Base-by-base conservation (phyloP, 495 filamentous ascomycete genomes). In the Penicillium alfredii region DNA sequence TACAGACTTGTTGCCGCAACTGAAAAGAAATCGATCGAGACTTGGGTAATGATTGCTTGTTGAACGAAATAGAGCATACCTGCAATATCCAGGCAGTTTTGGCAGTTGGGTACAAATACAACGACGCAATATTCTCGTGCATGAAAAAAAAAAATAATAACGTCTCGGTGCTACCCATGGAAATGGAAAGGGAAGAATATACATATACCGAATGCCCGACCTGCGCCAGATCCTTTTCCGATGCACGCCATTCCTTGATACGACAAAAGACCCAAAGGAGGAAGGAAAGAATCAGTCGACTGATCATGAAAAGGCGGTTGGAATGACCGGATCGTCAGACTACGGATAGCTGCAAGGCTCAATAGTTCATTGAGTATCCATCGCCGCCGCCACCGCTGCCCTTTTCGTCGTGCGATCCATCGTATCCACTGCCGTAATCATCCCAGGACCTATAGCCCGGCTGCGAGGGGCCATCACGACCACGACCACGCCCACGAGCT, bases 291-390 rank as follows among this genome's bases (percentile, higher is more conserved):
- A 25, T n/a, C n/a, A n/a, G n/a, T n/a, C n/a, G n/a, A n/a, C n/a
- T n/a, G n/a, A n/a, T n/a, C n/a, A n/a, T n/a, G n/a, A n/a, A n/a
- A n/a, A n/a, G n/a, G n/a, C n/a, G n/a, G n/a, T n/a, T n/a, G n/a
- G n/a, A n/a, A n/a, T n/a, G n/a, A n/a, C n/a, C n/a, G n/a, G n/a
- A n/a, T n/a, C n/a, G n/a, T n/a, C n/a, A n/a, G n/a, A n/a, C n/a
- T n/a, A n/a, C n/a, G n/a, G n/a, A n/a, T n/a, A n/a, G n/a, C n/a
- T n/a, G n/a, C n/a, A n/a, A n/a, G n/a, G 21, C 23, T 58, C 40
- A 69, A 37, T 69, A 69, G 38, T 69, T 64, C 66, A 69, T 69
- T 1, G 55, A 41, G 16, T 52, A 53, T 12, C 43, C 51, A n/a
- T n/a, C n/a, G 7, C 54, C 60, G 13, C 33, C 44, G 10, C 30